Base-by-base conservation (phyloP, 257 asterid genomes). In the Catharanthus roseus region DNA sequence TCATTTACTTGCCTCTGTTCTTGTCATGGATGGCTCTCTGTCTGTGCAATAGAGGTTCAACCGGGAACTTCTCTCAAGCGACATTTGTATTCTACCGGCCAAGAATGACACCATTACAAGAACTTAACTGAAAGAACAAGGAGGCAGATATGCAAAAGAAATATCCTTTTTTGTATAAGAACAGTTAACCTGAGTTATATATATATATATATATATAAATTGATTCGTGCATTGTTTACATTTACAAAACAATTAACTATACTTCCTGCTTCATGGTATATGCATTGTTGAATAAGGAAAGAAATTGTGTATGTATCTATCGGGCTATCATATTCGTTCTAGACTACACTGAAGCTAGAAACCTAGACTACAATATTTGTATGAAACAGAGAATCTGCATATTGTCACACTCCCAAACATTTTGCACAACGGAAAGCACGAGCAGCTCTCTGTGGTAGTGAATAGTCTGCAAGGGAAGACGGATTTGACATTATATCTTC, bases 371-470 rank as follows among this genome's bases (percentile, higher is more conserved):
- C 23, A 51, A 38, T 15, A 15, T 65, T 38, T 11, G 24, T 3
- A 50, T 10, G 39, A 16, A 5, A 44, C 1, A 68, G 55, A 36
- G 51, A 3, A 29, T 34, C 11, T 51, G 57, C 45, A 75, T 36
- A 51, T 77, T 54, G 74, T 70, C 78, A 86, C 81, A 88, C 67
- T 49, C 90, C 93, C 64, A 91, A 77, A 69, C 97, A 91, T 77
- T 84, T 93, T 9, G 91, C 86, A 91, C 99, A 93, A 49, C 81
- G 79, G 68, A 80, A 87, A 65, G 78, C 85, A 44, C 82, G 79
- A 34, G 86, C 85, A 45, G 89, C 80, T 70, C 75, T 83, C 70
- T 83, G 63, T 49, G 99, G 96, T 12, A 90, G 85, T 34, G 80
- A 47, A 74, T 93, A 91, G 62, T 83, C 89, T 10, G 86, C 80